Base-by-base conservation (phyloP, 306 rosid species). In the Gynostemma pentaphyllum region DNA sequence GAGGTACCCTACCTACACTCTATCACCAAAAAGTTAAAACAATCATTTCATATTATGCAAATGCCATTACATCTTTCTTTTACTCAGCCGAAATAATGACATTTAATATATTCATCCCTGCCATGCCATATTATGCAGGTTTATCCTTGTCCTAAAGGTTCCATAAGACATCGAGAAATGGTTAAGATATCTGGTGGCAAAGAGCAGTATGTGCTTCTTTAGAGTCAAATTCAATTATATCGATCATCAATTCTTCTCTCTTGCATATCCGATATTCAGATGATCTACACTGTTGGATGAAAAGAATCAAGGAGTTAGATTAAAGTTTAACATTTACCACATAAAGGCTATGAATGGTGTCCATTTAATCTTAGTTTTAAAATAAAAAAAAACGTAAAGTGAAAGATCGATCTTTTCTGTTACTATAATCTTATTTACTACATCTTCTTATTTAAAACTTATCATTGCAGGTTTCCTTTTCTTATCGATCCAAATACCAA, bases 71-170 rank as follows among this genome's bases (percentile, higher is more conserved):
- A 50, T 50, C 57, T 50, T 50, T 50, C 16, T 26, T 9, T 50
- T 11, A 50, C 5, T 9, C 0, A 15, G 55, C 23, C 54, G 36
- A 27, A 52, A 52, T 0, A 14, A 13, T 52, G 8, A 52, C 4
- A 26, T 15, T 52, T 52, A 52, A 27, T 52, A 50, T 12, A 19
- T 9, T 47, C 5, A 47, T 21, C 14, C 56, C 30, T 23, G 18
- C 13, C 10, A 50, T n/a, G n/a, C n/a, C 44, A 2, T 57, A 34
- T 57, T 78, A 34, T 66, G 66, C 79, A 83, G 97, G 94, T 90
- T 66, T 90, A 78, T 78, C 97, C 97, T 72, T 90, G 97, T 80
- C 97, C 97, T 34, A 90, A 87, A 72, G 97, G 95, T 67, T 90
- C 97, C 27, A 45, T 77, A 67, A 82, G 90, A 70, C 90, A 90